phyloP scores from a whole-genome alignment of 2,329 filamentous ascomycete species.

The Bisporella sp. region DNA sequence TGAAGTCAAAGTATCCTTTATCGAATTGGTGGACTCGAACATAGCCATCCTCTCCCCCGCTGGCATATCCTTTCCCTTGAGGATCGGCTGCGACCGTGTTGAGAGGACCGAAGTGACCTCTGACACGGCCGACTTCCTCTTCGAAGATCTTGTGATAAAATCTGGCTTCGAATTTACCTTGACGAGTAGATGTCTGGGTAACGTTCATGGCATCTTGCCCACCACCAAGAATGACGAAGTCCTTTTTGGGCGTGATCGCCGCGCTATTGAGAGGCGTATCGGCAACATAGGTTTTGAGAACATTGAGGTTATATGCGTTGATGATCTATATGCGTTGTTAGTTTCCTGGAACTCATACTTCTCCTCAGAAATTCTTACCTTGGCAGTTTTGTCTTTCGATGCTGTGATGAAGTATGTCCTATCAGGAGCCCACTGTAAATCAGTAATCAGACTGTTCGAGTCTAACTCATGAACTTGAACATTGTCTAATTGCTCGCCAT shows the following conservation, averaged over 20 bases:
- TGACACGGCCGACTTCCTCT: conserved; percentile 95
- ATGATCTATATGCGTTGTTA: conserved; percentile 51
- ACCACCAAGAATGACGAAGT: conserved; percentile 96
- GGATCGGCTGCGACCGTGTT: conserved; percentile 92
- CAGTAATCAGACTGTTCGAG: conserved; percentile 56
- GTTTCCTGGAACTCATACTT: not conserved
- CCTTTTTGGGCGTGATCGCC: conserved; percentile 88
- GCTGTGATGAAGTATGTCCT: conserved; percentile 98
- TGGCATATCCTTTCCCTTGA: conserved; percentile 85
- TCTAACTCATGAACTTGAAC: conserved; percentile 80
- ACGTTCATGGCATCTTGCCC: conserved; percentile 99
- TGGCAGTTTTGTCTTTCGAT: conserved; percentile 95
- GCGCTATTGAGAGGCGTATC: conserved; percentile 97
- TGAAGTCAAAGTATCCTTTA: conserved; percentile 97
- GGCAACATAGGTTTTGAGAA: conserved; percentile 85
- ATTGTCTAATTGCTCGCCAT: conserved; percentile 75
- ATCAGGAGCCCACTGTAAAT: conserved; percentile 91
- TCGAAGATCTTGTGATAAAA: conserved; percentile 99
- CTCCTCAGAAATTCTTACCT: conserved; percentile 43
- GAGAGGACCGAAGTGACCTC: conserved; percentile 86
- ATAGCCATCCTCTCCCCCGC: conserved; percentile 96
- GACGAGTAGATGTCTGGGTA: conserved; percentile 79
- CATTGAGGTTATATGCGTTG: conserved; percentile 76
- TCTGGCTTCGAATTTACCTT: conserved; percentile 98
- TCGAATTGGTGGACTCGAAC: conserved; percentile 98